Base-by-base conservation (phyloP, 352 stramenopile species). In the Phytophthora pisi region DNA sequence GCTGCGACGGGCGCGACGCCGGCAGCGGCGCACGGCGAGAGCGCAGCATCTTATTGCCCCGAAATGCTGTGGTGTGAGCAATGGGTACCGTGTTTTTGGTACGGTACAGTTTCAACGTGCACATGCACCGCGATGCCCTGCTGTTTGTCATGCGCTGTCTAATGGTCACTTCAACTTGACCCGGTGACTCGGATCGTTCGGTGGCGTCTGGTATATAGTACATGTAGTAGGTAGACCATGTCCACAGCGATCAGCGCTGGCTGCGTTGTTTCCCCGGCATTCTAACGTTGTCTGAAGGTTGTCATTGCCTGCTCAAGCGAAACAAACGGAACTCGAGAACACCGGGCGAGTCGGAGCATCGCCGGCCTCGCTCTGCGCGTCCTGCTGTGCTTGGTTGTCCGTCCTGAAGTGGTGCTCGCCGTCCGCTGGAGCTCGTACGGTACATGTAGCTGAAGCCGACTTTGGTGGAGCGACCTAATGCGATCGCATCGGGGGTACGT, bases 1-100 rank as follows among this genome's bases (percentile, higher is more conserved):
- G 74, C 31, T 70, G 66, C 43, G 73, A 63, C 26, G 64, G 63
- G 45, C 40, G 42, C 28, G n/a, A 38, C 18, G 53, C 52, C 46
- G 46, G 28, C 20, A 34, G 64, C 23, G 62, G 49, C 52, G 23
- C 31, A 38, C 34, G 63, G 53, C 63, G 54, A 2, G 54, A 54
- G 18, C 61, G 52, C 30, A 79, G 71, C 74, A 82, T 79, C 18
- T 43, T 66, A 18, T 16, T 8, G 30, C 7, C 9, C 0, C 2
- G 3, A 49, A 55, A 53, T 58, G 40, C 24, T 47, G 54, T 64
- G 45, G 60, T 59, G 55, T 23, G 13, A 38, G 60, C 18, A n/a
- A 1, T 31, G 0, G 20, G 49, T 60, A 64, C 40, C 31, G 16
- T 13, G 30, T 10, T 49, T 36, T 40, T 60, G 51, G 61, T 68